phyloP scores from a whole-genome alignment of 768 basidiomycete genomes.

The Pleurotus djamor region DNA sequence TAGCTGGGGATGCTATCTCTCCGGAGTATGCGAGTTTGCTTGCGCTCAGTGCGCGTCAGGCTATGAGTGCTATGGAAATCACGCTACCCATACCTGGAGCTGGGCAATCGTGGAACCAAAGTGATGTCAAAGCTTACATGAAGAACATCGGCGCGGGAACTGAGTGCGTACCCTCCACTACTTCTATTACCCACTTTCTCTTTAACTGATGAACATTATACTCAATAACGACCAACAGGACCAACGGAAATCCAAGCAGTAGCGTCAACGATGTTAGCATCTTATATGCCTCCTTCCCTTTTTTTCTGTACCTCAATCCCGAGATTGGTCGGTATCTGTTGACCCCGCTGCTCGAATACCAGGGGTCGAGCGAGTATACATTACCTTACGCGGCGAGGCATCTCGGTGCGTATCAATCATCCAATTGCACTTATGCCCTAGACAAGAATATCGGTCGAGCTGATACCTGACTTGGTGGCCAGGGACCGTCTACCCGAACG shows the following conservation, averaged over 20 bases:
- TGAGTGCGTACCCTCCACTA: constrained; percentile 21
- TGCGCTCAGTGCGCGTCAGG: constrained; percentile 40
- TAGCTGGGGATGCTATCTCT: constrained; percentile 33
- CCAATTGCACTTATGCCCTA: too few species aligned
- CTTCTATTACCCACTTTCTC: too few species aligned
- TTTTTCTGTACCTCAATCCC: constrained; percentile 36
- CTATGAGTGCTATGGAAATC: constrained; percentile 44
- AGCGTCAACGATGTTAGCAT: constrained; percentile 34
- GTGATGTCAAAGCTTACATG: constrained; percentile 45
- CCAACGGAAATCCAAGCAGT: too few species aligned
- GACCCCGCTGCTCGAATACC: constrained; percentile 35
- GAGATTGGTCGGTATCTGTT: constrained; percentile 36
- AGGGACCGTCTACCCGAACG: not conserved
- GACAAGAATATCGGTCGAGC: too few species aligned
- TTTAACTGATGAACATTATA: not conserved
- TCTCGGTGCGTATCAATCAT: too few species aligned
- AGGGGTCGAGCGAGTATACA: not conserved
- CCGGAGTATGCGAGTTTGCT: constrained; percentile 37
- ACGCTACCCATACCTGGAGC: constrained; percentile 37
- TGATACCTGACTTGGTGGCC: not conserved
- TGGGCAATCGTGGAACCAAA: constrained; percentile 24
- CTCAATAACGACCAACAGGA: not conserved
- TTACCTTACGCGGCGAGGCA: constrained; percentile 8
- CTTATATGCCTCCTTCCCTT: constrained; percentile 34
- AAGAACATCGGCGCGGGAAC: constrained; percentile 34